These are phyloP conservation scores for Candida ipomoeae DNA, from an alignment of 805 yeast species.

Conservation along the genomic window DNA sequence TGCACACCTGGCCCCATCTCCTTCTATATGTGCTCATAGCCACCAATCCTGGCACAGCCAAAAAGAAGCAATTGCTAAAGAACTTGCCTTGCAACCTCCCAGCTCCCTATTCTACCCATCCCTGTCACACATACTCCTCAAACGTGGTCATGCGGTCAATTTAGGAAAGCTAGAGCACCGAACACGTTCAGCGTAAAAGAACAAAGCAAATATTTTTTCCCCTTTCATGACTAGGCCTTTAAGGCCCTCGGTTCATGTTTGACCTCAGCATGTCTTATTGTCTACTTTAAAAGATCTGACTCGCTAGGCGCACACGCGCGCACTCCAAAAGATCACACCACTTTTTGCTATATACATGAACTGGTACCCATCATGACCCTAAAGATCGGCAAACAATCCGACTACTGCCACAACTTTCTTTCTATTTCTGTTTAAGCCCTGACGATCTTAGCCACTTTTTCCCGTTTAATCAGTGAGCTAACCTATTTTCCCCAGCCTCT, in stretches of 20 bases:
- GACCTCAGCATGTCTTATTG: not conserved
- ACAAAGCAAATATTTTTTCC: not conserved
- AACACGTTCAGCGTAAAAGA: not conserved
- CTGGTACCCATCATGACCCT: conserved; percentile 1
- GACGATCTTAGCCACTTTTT: not conserved
- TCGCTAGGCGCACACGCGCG: not conserved
- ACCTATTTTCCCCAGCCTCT: not conserved
- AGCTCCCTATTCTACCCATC: too few relatives aligned
- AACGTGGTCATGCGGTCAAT: too few relatives aligned
- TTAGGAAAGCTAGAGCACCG: too few relatives aligned
- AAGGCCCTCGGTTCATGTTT: not conserved
- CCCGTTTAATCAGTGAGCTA: too few relatives aligned
- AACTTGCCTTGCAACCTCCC: too few relatives aligned
- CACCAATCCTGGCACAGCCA: too few relatives aligned
- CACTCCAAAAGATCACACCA: conserved; percentile 3
- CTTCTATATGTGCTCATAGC: too few relatives aligned
- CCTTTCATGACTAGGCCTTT: not conserved
- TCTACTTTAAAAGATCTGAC: not conserved
- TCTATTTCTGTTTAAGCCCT: not conserved
- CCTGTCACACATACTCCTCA: too few relatives aligned
- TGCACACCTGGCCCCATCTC: too few relatives aligned
- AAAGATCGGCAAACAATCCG: not conserved
- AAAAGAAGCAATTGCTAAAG: too few relatives aligned
- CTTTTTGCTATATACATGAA: conserved; percentile 3
- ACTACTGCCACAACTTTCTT: not conserved